Evolutionary conservation across 345 rosid genomes (phyloP), one percentile per base, ranked within the genome.

Genomic region (Melastoma malabathricum): DNA sequence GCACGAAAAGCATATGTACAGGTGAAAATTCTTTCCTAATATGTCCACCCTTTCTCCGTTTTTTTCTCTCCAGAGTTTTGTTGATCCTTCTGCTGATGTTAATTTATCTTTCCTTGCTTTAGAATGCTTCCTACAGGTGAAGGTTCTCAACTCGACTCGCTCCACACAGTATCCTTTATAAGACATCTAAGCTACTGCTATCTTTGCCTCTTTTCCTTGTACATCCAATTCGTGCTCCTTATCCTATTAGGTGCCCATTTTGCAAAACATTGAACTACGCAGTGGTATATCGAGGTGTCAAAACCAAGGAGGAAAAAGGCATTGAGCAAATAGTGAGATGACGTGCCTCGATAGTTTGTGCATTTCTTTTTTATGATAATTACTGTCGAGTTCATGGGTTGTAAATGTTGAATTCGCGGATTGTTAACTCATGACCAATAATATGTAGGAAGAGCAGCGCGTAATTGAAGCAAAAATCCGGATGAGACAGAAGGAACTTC

Each of bases 111-210:
- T 50, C 18, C 60, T 56, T 68, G 64, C 34, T 51, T 61, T 81
- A 93, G 99, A 93, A 75, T 93, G 99, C 69, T 93, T 93, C 73
- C 78, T 93, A 72, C 97, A 85, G 75, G 88, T 93, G 99, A 93
- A 93, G 75, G 84, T 79, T 81, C 97, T 95, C 18, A 83, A 79
- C 69, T 79, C 95, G 10, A 64, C 84, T 46, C 90, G 82, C 59
- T 97, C 97, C 67, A 88, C 92, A 3, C 97, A 88, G 99, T 93
- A 93, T 93, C 99, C 97, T 93, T 73, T 92, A 96, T 83, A 5
- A 6, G 41, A 34, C 41, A 34, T 34, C 41, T 34, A 34, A 34
- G 10, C 41, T 34, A 34, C 9, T 9, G 41, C 12, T 34, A 12
- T 9, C 41, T 34, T 2, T 34, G 41, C 41, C 12, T 9, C 45